Percentiles rank a stretch among this genome's conserved stretches.
Evolutionary conservation across 306 rosid genomes (phyloP).

Genomic region (Vigna nakashimae): DNA sequence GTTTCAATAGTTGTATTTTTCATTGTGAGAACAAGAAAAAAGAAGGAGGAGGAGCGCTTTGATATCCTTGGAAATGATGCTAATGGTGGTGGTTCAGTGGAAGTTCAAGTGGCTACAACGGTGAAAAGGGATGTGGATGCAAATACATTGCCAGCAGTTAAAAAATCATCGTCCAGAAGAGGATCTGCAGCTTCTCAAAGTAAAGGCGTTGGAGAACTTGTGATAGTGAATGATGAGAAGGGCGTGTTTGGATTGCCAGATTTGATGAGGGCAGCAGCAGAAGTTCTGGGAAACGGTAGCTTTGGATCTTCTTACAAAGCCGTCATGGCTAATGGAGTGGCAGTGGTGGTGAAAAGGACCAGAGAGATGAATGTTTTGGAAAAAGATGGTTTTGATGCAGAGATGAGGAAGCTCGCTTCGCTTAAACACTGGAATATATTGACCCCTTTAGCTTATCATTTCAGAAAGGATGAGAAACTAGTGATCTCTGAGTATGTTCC

Average conservation of each 20-base stretch:
- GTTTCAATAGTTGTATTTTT: slow-evolving; percentile 41
- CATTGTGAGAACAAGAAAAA: slow-evolving; percentile 38
- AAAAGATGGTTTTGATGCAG: slow-evolving; percentile 70
- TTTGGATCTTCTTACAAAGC: slow-evolving; percentile 86
- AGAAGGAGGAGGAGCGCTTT: slow-evolving; percentile 22
- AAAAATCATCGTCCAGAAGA: slow-evolving; percentile 39
- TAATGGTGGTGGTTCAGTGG: slow-evolving; percentile 40
- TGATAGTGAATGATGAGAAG: slow-evolving; percentile 66
- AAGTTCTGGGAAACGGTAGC: slow-evolving; percentile 78
- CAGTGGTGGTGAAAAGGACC: slow-evolving; percentile 87
- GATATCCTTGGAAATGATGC: not conserved
- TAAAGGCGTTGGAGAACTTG: slow-evolving; percentile 51
- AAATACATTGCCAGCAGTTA: not conserved
- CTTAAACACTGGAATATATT: slow-evolving; percentile 64
- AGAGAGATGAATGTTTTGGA: slow-evolving; percentile 69
- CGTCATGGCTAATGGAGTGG: slow-evolving; percentile 72
- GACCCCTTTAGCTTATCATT: slow-evolving; percentile 79
- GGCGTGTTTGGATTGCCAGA: slow-evolving; percentile 75
- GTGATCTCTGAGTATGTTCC: slow-evolving; percentile 71
- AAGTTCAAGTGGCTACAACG: slow-evolving; percentile 56
- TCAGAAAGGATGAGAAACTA: slow-evolving; percentile 71
- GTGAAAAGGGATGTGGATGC: slow-evolving; percentile 43
- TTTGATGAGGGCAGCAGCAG: slow-evolving; percentile 83
- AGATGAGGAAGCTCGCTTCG: slow-evolving; percentile 57
- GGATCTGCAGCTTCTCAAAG: slow-evolving; percentile 21